Conservation (phyloP, 1,139 yeast genomes). For the Geotrichum fermentans region DNA sequence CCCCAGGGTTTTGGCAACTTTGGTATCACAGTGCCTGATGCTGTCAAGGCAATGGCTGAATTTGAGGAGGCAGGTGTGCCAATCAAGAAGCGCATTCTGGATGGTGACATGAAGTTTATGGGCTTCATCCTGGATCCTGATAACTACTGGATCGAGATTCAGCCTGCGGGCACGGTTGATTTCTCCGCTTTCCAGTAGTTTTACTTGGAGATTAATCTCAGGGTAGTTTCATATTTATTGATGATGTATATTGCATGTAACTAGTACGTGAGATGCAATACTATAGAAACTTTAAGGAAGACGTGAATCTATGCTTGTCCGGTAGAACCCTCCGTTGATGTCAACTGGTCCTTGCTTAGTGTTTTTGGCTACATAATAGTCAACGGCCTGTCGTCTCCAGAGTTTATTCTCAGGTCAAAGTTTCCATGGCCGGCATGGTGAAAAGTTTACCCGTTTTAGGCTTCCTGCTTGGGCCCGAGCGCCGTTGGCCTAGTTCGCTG, state of each 20-base stretch:
- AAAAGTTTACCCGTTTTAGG: too few relatives aligned
- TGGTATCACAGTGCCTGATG: conserved; percentile 67
- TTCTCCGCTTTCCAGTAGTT: conserved; percentile 5
- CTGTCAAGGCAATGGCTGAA: conserved; percentile 51
- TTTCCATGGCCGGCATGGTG: too few relatives aligned
- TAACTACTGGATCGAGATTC: conserved; percentile 75
- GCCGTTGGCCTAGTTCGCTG: too few relatives aligned
- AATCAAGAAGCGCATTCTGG: conserved; percentile 50
- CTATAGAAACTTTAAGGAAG: not conserved
- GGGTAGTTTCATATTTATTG: not conserved
- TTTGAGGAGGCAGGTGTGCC: conserved; percentile 48
- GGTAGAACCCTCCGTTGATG: too few relatives aligned
- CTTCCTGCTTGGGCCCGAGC: too few relatives aligned
- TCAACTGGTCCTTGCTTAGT: too few relatives aligned
- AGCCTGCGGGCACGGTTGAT: conserved; percentile 40
- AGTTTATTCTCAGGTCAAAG: too few relatives aligned
- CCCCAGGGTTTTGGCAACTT: conserved; percentile 85
- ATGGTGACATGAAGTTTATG: conserved; percentile 56
- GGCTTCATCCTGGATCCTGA: conserved; percentile 90
- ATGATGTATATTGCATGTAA: not conserved
- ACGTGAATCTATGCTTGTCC: too few relatives aligned
- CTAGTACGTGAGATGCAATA: not conserved
- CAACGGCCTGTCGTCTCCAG: too few relatives aligned
- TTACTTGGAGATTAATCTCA: not conserved
- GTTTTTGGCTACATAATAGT: too few relatives aligned